phyloP scores from a whole-genome alignment of 805 yeast species.

The Sugiyamaella chiloensis region DNA sequence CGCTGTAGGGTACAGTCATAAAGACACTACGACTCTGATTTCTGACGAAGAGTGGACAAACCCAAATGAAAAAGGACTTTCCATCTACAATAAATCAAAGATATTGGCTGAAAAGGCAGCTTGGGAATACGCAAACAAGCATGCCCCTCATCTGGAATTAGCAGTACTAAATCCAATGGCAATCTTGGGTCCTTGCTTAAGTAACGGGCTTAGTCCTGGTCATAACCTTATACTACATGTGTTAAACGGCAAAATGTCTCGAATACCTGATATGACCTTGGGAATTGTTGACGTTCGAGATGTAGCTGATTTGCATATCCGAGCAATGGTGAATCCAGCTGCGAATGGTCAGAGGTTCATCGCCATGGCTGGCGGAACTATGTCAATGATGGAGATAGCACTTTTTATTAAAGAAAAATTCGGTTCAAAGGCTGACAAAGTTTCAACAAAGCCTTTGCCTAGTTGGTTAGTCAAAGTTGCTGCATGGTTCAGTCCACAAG shows the following conservation, averaged over 20 bases:
- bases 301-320: slow-evolving; percentile 55
- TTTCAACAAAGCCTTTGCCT: background rate
- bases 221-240: background rate
- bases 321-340: slow-evolving; percentile 42
- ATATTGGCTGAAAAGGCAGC: slow-evolving; percentile 55
- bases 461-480: background rate
- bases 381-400: background rate
- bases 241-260: background rate
- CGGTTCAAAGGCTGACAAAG: background rate
- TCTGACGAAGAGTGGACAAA: slow-evolving; percentile 1
- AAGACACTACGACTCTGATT: slow-evolving; percentile 23
- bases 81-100: slow-evolving; percentile 42
- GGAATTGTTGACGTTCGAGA: slow-evolving; percentile 53
- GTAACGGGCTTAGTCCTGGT: background rate
- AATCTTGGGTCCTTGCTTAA: slow-evolving; percentile 31
- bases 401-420: background rate
- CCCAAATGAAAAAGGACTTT: background rate
- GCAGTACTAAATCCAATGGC: slow-evolving; percentile 32
- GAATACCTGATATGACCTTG: background rate
- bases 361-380: slow-evolving; percentile 22
- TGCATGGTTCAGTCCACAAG: background rate
- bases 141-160: slow-evolving; percentile 21
- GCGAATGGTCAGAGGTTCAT: slow-evolving; percentile 30
- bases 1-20: slow-evolving; percentile 41
- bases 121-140: slow-evolving; percentile 48